Evolutionary conservation across 2,329 filamentous ascomycete species (phyloP), one percentile per base, ranked within the genome.

Genomic region (Colletotrichum sp.): DNA sequence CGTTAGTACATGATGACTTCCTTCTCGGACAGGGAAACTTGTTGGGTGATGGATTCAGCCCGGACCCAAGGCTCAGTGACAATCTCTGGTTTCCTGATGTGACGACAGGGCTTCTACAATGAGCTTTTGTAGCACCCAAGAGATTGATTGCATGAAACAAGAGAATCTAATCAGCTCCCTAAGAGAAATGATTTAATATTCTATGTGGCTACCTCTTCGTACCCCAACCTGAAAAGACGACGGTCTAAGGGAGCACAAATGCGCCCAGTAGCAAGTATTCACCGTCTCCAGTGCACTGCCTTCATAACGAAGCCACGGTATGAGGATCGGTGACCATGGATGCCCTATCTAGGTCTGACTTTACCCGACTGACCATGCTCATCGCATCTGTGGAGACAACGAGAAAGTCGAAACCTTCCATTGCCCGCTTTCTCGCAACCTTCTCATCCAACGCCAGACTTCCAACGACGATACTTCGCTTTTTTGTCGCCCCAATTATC

Each of bases 201-300:
- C 38, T n/a, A 48, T 48, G 9, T n/a, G 3, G 43, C 1, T 52
- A 3, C n/a, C 43, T 7, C 4, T 52, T 21, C 10, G 1, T 21
- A 48, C 4, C n/a, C 10, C 43, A 21, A 21, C 6, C 6, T 48
- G 6, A 2, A 48, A 48, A 21, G 10, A 13, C 6, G 43, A 48
- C 10, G 3, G 3, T 4, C 9, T 48, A 21, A 4, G 2, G 1
- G 0, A 48, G n/a, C 6, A 48, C 6, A 21, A 8, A 21, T 7
- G 2, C 10, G n/a, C 5, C 36, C 1, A 1, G 2, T 16, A 38
- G 36, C 36, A 38, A 38, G 4, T 38, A 16, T 5, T 38, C 36
- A 18, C 2, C 15, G 36, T 38, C 15, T 38, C 15, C 2, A 18
- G 36, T 38, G 36, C 5, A 36, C 4, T 38, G 2, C 15, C 0